Base-by-base conservation (phyloP, 805 yeast species). In the Monosporozyma unispora region DNA sequence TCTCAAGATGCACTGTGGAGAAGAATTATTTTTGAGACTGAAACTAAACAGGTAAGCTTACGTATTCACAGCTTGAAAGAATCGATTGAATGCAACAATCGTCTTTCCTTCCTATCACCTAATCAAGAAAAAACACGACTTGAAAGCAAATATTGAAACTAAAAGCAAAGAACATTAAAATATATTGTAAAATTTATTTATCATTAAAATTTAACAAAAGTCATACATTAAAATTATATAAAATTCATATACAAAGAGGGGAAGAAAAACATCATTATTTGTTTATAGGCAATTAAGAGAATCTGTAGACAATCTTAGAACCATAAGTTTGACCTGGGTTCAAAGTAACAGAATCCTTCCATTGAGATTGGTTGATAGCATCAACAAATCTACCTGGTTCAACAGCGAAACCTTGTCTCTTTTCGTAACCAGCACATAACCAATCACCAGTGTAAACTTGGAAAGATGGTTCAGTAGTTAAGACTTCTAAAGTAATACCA, bases 371-470 rank as follows among this genome's bases (percentile, higher is more conserved):
- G 58, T 76, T 76, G 33, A 75, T 67, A 8, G 86, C 84, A 61
- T 80, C 72, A 35, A 79, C 71, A 59, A 69, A 80, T 58, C 87
- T 69, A 25, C 78, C 72, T 31, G 84, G 80, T 63, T 82, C 88
- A 35, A 80, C 68, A 54, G 84, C 80, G 63, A 82, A 75, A 3
- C 86, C 87, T 48, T 74, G 62, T 55, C 70, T 74, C 48, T 55
- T 62, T 56, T 54, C 61, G 62, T 52, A 69, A 18, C 59, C 71
- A 19, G 67, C 70, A 47, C 70, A 56, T 42, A 75, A 70, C 48
- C 69, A 68, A 56, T 76, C 81, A 21, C 84, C 85, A 28, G 86
- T 80, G 64, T 81, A 82, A 39, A 82, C 68, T 62, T 81, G 86
- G 70, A 78, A 80, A 2, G 80, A 68, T 6, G 87, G 88, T 51